Base-by-base conservation (phyloP, 75 land plant genomes). In the Pinus taeda region DNA sequence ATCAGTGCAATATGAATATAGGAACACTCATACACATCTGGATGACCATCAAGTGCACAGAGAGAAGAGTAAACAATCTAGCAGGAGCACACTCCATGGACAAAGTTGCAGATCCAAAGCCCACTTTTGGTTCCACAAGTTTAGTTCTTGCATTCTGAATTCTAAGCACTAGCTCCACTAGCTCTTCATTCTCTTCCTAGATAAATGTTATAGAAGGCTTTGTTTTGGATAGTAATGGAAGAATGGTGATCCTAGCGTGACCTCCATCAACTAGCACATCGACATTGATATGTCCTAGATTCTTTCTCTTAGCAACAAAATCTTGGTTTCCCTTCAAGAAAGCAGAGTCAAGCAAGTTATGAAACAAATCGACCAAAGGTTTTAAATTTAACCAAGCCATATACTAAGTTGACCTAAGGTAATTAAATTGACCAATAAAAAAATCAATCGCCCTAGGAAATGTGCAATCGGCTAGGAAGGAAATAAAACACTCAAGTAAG, bases 81-180 rank as follows among this genome's bases (percentile, higher is more conserved):
- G 96, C 96, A 20, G 94, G 92, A 57, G 96, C 96, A 86, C 91
- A 93, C 4, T 94, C 96, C 96, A 93, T 93, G 3, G 96, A 93
- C 39, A 93, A 80, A 33, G 96, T 93, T 13, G 96, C 96, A 78
- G 96, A 93, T 0, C 96, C 96, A 9, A 94, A 89, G 29, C 94
- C 96, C 17, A 94, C 92, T 77, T 93, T 93, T 59, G 96, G 94
- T 79, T 93, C 94, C 69, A 93, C 96, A 76, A 93, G 94, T 75
- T 91, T 94, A 15, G 96, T 93, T 15, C 96, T 94, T 20, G 89
- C 96, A 85, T 91, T 91, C 71, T 91, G 96, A 53, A 91, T 91
- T 36, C 94, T 84, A 22, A 86, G 86, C 21, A 94, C 91, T 22
- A 93, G 86, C 80, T 93, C 76, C 21, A 94, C 91, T 22, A 93